Evolutionary conservation across 202 grass and related monocot species (phyloP).

Genomic region (Saccharum hybrid): DNA sequence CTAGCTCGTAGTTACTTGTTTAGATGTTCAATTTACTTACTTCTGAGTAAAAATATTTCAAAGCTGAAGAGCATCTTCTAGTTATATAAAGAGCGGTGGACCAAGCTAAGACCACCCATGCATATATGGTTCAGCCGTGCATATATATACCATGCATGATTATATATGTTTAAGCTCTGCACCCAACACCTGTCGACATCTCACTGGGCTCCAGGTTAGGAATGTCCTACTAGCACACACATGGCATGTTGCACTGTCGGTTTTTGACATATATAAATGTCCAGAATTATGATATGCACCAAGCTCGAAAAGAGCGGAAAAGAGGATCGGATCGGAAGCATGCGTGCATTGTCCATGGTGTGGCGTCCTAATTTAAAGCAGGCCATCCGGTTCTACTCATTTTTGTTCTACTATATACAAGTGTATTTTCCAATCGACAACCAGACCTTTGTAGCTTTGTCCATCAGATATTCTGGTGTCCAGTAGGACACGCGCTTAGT

Average conservation of each 20-base stretch:
- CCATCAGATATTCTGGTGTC: neutral
- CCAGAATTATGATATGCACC: no score
- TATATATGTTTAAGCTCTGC: neutral
- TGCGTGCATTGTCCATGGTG: neutral
- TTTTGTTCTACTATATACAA: no score
- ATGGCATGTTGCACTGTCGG: neutral
- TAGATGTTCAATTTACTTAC: neutral
- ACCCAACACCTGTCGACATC: slow-evolving; percentile 12
- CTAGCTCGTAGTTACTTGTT: no score
- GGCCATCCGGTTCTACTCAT: neutral
- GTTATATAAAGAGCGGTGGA: neutral
- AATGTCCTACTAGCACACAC: neutral
- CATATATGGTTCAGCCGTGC: neutral
- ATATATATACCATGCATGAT: neutral
- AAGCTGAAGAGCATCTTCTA: neutral
- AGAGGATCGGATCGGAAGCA: neutral
- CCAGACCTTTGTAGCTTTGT: neutral
- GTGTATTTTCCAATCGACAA: neutral
- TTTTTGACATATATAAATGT: neutral
- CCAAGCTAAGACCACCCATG: neutral
- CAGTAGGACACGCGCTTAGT: neutral
- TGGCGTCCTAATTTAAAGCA: neutral
- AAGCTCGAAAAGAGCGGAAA: neutral
- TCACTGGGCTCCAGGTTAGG: neutral
- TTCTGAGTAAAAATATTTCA: neutral